Percentiles rank a stretch among this genome's conserved stretches.
Evolutionary conservation across 768 basidiomycete genomes (phyloP).

Genomic region (Punctularia strigosozonata): DNA sequence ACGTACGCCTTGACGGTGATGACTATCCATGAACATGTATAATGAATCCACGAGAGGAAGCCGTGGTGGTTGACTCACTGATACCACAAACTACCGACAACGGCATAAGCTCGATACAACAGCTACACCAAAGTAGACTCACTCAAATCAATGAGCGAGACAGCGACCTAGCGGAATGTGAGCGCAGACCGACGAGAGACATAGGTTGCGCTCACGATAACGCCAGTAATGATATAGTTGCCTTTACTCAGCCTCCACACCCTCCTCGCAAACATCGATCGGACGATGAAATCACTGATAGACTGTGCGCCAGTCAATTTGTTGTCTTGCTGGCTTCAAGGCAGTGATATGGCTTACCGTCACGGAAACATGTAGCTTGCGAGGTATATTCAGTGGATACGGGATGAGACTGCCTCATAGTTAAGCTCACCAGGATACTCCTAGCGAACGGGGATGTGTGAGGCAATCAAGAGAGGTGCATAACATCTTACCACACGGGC

Average conservation of each 20-base stretch:
- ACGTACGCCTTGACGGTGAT: conserved; percentile 43
- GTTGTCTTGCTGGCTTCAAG: neutral
- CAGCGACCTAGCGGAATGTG: neutral
- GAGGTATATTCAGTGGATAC: neutral
- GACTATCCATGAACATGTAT: conserved; percentile 17
- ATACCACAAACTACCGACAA: neutral
- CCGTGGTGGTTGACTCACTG: neutral
- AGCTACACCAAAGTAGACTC: neutral
- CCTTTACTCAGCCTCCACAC: conserved; percentile 5
- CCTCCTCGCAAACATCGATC: conserved; percentile 16
- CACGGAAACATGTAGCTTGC: conserved; percentile 39
- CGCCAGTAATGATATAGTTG: conserved; percentile 2
- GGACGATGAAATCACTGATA: conserved; percentile 37
- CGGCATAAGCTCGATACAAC: neutral
- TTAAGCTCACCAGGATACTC: neutral
- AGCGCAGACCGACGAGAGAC: neutral
- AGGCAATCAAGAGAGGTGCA: neutral
- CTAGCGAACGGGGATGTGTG: neutral
- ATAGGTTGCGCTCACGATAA: conserved; percentile 1
- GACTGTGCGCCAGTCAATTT: no score
- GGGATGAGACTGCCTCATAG: neutral
- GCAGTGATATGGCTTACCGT: conserved; percentile 27
- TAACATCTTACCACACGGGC: conserved; percentile 36
- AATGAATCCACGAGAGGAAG: neutral
- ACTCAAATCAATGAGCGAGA: conserved; percentile 4